A percentile compares a stretch with the other conserved stretches of the same genome.
phyloP scores from a whole-genome alignment of 495 filamentous ascomycete species.

The Friedmanniomyces endolithicus region DNA sequence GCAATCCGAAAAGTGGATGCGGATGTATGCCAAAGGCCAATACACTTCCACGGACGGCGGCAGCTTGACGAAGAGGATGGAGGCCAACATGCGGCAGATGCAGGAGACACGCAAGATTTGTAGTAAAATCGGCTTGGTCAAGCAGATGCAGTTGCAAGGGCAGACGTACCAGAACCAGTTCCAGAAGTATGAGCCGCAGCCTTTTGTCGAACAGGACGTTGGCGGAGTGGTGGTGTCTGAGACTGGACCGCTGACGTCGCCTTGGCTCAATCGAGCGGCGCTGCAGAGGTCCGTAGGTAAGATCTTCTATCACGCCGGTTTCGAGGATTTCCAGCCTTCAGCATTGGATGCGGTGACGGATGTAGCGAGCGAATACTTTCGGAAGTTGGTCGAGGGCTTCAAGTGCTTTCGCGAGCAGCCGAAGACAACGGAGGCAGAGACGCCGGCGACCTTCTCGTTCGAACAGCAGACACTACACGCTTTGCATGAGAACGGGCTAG shows the following conservation, averaged over 20 bases:
- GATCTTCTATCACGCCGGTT: constrained; percentile 91
- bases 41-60: constrained; percentile 69
- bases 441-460: constrained; percentile 47
- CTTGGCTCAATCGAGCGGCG: constrained; percentile 64
- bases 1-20: constrained; percentile 67
- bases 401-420: constrained; percentile 73
- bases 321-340: constrained; percentile 93
- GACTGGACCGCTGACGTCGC: constrained; percentile 72
- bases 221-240: constrained; percentile 77
- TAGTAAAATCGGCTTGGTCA: constrained; percentile 91
- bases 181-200: constrained; percentile 87
- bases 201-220: constrained; percentile 75
- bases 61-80: constrained; percentile 58
- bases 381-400: constrained; percentile 64
- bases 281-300: constrained; percentile 84
- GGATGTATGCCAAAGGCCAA: constrained; percentile 55
- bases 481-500: constrained; percentile 65
- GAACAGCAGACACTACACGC: constrained; percentile 84
- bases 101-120: constrained; percentile 94
- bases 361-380: constrained; percentile 78
- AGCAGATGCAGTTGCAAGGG: constrained; percentile 97
- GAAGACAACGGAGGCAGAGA: constrained; percentile 39
- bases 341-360: constrained; percentile 85
- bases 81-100: constrained; percentile 86
- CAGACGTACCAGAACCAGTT: constrained; percentile 98